Evolutionary conservation across 441 rosid genomes (phyloP).

Genomic region (Manihot esculenta): DNA sequence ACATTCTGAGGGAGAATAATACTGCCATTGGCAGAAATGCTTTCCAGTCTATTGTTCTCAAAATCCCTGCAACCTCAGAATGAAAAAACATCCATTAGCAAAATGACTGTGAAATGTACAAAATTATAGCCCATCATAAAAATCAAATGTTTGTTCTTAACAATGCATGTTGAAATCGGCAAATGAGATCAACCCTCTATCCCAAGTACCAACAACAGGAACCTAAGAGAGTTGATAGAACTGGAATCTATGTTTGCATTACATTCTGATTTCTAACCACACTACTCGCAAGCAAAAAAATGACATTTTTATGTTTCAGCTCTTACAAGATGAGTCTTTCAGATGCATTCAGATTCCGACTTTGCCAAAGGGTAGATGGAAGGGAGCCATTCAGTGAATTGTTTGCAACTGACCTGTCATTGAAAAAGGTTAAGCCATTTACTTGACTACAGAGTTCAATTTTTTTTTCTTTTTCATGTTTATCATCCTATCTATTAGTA

Average conservation of each 20-base stretch:
- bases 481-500: not conserved
- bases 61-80: constrained; percentile 59
- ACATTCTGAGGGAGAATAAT: constrained; percentile 65
- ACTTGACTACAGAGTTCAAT: not conserved
- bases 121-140: not conserved
- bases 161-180: not conserved
- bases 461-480: not conserved
- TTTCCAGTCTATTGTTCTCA: constrained; percentile 60
- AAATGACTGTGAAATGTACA: constrained; percentile 1
- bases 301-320: constrained; percentile 16
- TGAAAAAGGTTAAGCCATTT: constrained; percentile 24
- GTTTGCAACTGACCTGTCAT: constrained; percentile 75
- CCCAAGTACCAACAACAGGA: not conserved
- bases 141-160: not conserved
- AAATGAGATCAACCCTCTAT: not conserved
- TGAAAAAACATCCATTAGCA: constrained; percentile 17
- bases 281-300: not conserved
- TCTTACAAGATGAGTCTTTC: constrained; percentile 70
- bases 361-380: constrained; percentile 70
- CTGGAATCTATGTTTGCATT: not conserved
- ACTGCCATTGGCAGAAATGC: constrained; percentile 49
- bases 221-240: not conserved
- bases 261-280: not conserved
- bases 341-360: constrained; percentile 47
- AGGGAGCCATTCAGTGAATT: constrained; percentile 73